These are phyloP conservation scores for Wallacemonas sp. DNA, from an alignment of 208 protist genomes.

Conservation along the genomic window DNA sequence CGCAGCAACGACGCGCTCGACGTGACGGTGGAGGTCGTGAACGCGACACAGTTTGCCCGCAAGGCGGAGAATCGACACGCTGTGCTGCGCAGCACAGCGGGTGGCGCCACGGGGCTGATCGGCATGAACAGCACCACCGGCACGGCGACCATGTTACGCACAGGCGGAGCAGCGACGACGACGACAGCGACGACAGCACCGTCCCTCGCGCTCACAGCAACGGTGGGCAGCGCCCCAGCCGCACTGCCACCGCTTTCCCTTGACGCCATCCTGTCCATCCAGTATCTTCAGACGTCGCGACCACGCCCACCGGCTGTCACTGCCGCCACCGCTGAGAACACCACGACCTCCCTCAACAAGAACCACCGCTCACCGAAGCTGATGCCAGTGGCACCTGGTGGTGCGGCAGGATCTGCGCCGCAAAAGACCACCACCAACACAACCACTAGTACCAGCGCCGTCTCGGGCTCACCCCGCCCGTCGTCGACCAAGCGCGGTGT, in stretches of 20 bases:
- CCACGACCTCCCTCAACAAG: no score
- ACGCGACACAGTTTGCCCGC: not conserved
- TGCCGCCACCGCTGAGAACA: not conserved
- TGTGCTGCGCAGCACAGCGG: not conserved
- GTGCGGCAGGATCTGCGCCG: no score
- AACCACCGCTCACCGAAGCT: no score
- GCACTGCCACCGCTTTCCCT: constrained; percentile 1
- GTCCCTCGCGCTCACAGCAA: not conserved
- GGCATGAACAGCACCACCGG: not conserved
- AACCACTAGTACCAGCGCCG: no score
- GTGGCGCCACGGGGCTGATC: not conserved
- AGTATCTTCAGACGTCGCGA: not conserved
- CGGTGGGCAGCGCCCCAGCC: not conserved
- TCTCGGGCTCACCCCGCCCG: not conserved
- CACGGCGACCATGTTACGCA: no score
- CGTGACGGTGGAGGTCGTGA: constrained; percentile 37
- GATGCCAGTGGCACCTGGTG: no score
- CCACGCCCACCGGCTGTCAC: not conserved
- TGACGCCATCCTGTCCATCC: constrained; percentile 12
- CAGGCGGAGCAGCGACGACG: not conserved
- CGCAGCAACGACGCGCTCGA: constrained; percentile 66
- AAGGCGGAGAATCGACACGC: constrained; percentile 9
- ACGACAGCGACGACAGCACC: not conserved
- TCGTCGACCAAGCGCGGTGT: not conserved
- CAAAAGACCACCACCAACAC: no score